Base-by-base conservation (phyloP, 1,284 basidiomycete species). In the Cronartium quercuum region DNA sequence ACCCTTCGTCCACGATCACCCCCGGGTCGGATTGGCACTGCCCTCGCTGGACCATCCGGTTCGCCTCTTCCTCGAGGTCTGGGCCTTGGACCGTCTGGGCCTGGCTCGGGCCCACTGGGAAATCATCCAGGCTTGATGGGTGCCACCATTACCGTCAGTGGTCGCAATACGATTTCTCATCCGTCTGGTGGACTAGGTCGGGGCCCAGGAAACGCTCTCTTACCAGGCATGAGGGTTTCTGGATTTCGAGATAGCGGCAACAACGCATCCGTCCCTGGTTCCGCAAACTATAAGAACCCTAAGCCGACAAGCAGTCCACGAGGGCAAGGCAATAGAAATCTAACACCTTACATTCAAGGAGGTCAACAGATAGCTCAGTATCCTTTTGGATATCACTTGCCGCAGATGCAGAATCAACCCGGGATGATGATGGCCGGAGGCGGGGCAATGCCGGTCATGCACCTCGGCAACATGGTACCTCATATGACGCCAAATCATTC, bases 151-250 rank as follows among this genome's bases (percentile, higher is more conserved):
- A 29, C 51, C 18, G 67, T 67, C 40, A 75, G 71, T 21, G 71
- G 71, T 9, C 71, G 71, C n/a, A 75, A 75, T 47, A 75, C 71
- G 24, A 6, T 75, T 6, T 75, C 71, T 2, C 71, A 75, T 75
- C 71, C 71, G 2, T 75, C 71, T 6, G 71, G 71, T 35, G 71
- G 71, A n/a, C 71, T 75, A 44, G 71, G 71, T 34, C 51, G 71
- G 6, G 71, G 71, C 6, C 71, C 71, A 18, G 71, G 71, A 18
- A 75, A 75, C 41, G 71, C 71, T 3, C 65, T 75, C 12, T 18
- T 75, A 35, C 71, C 71, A 7, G 71, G 71, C 18, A 75, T 75
- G 71, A 34, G 71, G 10, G 71, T 75, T 34, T 75, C 71, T 4
- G 71, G 71, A 3, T 66, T 62, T 29, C 51, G 71, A 15, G 71